These are phyloP conservation scores for Rhododendron ferrugineum DNA, from an alignment of 148 eudicot species.

Conservation along the genomic window DNA sequence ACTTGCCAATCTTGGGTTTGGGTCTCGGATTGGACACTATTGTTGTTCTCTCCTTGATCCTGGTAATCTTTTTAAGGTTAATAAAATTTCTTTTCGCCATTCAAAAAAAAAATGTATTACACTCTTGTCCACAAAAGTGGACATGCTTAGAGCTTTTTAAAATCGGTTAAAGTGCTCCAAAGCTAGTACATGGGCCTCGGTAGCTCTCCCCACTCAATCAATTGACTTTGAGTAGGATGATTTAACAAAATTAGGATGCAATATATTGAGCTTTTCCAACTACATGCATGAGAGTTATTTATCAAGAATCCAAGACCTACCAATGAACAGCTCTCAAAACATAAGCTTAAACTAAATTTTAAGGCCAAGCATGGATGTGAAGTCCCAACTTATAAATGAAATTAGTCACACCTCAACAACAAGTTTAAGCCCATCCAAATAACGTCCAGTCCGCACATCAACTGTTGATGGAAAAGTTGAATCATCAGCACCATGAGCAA, in stretches of 20 bases:
- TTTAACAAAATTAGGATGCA: neutral
- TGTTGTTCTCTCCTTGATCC: too few species aligned
- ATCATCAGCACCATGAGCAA: constrained; percentile 96
- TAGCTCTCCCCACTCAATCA: neutral
- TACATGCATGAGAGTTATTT: neutral
- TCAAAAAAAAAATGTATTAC: too few species aligned
- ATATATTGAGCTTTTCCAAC: neutral
- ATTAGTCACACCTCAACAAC: constrained; percentile 68
- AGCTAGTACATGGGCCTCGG: neutral
- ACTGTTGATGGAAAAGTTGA: constrained; percentile 85
- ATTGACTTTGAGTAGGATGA: neutral
- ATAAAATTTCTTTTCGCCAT: too few species aligned
- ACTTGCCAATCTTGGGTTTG: too few species aligned
- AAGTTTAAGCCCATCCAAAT: constrained; percentile 90
- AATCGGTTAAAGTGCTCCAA: neutral
- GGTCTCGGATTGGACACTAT: too few species aligned
- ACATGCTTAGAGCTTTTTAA: neutral
- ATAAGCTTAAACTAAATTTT: neutral
- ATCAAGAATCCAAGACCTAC: constrained; percentile 4
- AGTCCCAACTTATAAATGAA: constrained; percentile 12
- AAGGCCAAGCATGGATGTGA: constrained; percentile 3
- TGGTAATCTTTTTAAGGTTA: too few species aligned
- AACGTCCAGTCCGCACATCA: constrained; percentile 90
- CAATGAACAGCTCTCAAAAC: neutral
- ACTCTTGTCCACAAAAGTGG: neutral